Base-by-base conservation (phyloP, 1,139 yeast species). In the Debaryomyces psychrophilus region DNA sequence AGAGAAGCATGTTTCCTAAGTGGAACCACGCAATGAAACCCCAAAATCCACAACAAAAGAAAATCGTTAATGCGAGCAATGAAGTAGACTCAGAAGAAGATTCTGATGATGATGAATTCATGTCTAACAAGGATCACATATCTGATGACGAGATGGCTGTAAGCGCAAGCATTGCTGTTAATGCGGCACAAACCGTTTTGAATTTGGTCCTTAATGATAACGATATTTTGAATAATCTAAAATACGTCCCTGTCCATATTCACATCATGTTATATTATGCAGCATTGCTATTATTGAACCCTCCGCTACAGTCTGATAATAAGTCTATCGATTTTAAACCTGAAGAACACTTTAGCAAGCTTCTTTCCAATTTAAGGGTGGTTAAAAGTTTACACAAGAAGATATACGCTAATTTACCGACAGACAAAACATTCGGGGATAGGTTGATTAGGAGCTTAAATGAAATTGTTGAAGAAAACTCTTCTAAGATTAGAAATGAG, bases 221-320 rank as follows among this genome's bases (percentile, higher is more conserved):
- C 20, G 90, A 85, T 58, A 81, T 85, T 33, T 60, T 77, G 35
- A 71, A 73, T 18, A 82, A 83, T 41, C 67, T 85, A 50, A 78
- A 75, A 56, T 85, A 82, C 56, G 85, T 84, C 12, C 90, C 90
- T 0, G 81, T 84, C 11, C 90, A 85, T 59, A 81, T 85, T 33
- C 88, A 83, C 56, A 76, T 85, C 43, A 84, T 85, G 89, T 65
- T 83, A 15, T 84, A 83, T 57, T 84, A 83, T 57, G 87, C 90
- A 0, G 85, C 86, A 0, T 63, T 84, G 45, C 60, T 84, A 29
- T 62, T 83, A 8, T 65, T 83, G 26, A 77, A 78, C 51, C 81
- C 84, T 3, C 81, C 80, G 0, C 37, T 59, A 11, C 62, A 61
- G 34, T 62, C 65, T 3, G 62, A 54, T 43, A 54, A 55, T 48